These are phyloP conservation scores for Euryodendron excelsum DNA, from an alignment of 148 eudicot species.

Conservation along the genomic window DNA sequence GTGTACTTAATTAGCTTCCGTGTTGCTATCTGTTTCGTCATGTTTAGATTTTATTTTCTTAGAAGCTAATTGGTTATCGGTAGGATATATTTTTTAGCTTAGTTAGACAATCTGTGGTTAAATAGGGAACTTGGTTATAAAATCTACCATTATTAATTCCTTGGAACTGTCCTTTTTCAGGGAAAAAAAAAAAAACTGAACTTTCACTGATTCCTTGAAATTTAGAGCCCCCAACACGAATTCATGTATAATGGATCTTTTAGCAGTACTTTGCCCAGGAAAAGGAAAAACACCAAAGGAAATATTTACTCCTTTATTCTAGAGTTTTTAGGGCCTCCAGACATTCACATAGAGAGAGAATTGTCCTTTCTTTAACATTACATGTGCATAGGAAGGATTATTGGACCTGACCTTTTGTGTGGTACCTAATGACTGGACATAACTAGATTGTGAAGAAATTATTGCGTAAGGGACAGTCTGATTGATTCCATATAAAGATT, in stretches of 20 bases:
- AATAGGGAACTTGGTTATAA: neutral
- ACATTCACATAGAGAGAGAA: neutral
- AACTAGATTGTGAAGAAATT: neutral
- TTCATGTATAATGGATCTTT: neutral
- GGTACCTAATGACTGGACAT: too few species aligned
- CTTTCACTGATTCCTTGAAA: too few species aligned
- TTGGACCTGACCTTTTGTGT: too few species aligned
- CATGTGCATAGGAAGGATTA: too few species aligned
- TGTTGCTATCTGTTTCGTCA: neutral
- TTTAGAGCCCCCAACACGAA: neutral
- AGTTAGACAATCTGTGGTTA: neutral
- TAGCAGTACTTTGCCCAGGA: neutral
- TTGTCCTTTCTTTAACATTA: neutral
- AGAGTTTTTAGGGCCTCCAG: neutral
- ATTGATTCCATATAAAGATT: neutral
- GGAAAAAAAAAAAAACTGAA: too few species aligned
- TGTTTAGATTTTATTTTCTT: neutral
- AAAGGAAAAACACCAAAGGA: neutral
- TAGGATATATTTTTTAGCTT: neutral
- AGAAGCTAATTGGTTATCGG: neutral
- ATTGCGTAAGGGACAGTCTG: neutral
- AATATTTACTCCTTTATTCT: too few species aligned
- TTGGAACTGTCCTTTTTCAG: too few species aligned
- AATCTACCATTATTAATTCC: too few species aligned
- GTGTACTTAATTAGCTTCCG: neutral